These are phyloP conservation scores for Phlebiopsis gigantea DNA, from an alignment of 768 basidiomycete genomes.

Conservation along the genomic window DNA sequence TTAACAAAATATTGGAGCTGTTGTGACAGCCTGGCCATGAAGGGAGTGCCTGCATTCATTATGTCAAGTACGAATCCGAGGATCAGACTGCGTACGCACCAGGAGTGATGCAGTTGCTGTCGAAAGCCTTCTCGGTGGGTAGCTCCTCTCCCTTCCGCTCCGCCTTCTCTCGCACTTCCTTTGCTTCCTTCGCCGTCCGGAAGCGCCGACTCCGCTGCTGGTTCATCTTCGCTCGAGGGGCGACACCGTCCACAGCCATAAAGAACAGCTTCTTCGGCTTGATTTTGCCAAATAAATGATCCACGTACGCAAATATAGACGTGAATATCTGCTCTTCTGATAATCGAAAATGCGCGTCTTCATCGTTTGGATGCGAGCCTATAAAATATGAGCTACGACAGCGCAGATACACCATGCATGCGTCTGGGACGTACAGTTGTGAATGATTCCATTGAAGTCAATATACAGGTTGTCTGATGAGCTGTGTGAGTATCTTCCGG, in stretches of 20 bases:
- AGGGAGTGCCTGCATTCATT: slow-evolving; percentile 74
- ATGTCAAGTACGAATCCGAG: neutral
- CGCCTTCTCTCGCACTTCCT: slow-evolving; percentile 83
- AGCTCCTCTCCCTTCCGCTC: slow-evolving; percentile 84
- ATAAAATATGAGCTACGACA: slow-evolving; percentile 6
- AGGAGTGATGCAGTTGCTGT: slow-evolving; percentile 98
- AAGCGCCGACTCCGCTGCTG: slow-evolving; percentile 94
- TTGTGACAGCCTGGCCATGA: slow-evolving; percentile 89
- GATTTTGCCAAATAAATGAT: slow-evolving; percentile 94
- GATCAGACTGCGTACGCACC: slow-evolving; percentile 44
- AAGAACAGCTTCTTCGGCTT: slow-evolving; percentile 98
- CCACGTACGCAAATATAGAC: slow-evolving; percentile 94
- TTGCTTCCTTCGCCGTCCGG: slow-evolving; percentile 89
- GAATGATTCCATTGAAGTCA: slow-evolving; percentile 92
- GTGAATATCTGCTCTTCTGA: slow-evolving; percentile 98
- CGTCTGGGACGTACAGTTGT: slow-evolving; percentile 52
- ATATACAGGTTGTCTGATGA: slow-evolving; percentile 79
- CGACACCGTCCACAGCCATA: slow-evolving; percentile 98
- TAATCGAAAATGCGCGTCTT: slow-evolving; percentile 91
- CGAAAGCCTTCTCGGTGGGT: slow-evolving; percentile 93
- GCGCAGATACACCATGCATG: neutral
- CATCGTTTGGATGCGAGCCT: slow-evolving; percentile 96
- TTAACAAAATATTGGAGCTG: slow-evolving; percentile 95
- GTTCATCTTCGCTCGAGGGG: slow-evolving; percentile 98
- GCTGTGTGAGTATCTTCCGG: slow-evolving; percentile 14